Conservation (phyloP, 768 basidiomycete species). For the Hysterangium stoloniferum region DNA sequence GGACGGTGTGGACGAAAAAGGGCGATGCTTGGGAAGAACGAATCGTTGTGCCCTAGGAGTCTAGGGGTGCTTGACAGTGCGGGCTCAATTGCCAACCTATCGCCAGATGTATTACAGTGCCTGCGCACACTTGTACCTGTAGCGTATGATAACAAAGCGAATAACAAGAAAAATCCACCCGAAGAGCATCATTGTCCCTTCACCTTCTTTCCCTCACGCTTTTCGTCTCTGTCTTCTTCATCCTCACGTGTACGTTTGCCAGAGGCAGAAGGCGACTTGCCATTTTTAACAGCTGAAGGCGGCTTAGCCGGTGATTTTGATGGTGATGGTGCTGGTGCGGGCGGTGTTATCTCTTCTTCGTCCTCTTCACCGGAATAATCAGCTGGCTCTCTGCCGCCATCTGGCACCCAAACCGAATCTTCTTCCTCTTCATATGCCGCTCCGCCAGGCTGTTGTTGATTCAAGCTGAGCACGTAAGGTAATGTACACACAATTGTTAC, state of each 20-base stretch:
- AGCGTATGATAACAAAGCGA: not conserved
- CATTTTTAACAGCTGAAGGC: not conserved
- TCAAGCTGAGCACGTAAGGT: not conserved
- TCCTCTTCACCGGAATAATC: slow-evolving; percentile 4
- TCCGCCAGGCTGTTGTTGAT: not conserved
- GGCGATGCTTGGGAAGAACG: slow-evolving; percentile 48
- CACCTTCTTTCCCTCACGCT: not conserved
- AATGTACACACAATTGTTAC: not conserved
- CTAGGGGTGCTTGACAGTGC: not conserved
- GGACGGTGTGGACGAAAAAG: slow-evolving; percentile 46
- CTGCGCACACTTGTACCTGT: not conserved
- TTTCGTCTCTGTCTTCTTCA: not conserved
- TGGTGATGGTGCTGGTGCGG: not conserved
- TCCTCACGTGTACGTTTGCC: slow-evolving; percentile 1
- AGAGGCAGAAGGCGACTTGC: not conserved
- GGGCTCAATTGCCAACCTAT: not conserved
- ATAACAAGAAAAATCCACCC: not conserved
- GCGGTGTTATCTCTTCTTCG: not conserved
- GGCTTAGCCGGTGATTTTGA: not conserved
- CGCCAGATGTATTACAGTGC: not conserved
- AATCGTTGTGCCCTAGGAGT: slow-evolving; percentile 56
- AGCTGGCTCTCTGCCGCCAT: slow-evolving; percentile 2
- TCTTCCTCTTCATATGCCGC: not conserved
- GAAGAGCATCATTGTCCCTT: not conserved
- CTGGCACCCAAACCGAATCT: slow-evolving; percentile 1